phyloP scores from a whole-genome alignment of 73 alveolate genomes.

The Tetrahymena elliotti region DNA sequence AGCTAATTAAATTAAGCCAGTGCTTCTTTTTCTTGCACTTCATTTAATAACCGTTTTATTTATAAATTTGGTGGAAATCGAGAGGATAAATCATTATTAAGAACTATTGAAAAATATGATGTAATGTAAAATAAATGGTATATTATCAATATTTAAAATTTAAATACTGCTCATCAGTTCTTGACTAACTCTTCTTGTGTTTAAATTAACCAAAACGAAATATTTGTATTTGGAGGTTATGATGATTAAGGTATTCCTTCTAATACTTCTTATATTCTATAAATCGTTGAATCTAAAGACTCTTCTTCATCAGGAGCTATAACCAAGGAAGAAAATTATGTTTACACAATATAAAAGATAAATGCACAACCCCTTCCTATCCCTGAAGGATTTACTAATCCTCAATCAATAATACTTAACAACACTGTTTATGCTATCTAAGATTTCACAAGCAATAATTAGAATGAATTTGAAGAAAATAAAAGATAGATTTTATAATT shows the following conservation, averaged over 20 bases:
- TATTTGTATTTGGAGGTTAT: constrained; percentile 41
- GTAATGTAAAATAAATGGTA: constrained; percentile 14
- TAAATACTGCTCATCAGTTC: background rate
- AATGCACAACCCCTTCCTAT: constrained; percentile 1
- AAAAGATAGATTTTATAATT: constrained; percentile 13
- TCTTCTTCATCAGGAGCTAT: background rate
- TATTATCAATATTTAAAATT: background rate
- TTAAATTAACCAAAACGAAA: constrained; percentile 10
- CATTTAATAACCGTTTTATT: constrained; percentile 31
- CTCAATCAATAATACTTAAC: background rate
- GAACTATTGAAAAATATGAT: constrained; percentile 23
- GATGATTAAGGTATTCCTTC: constrained; percentile 3
- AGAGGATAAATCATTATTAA: background rate
- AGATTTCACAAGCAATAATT: background rate
- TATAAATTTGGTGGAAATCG: constrained; percentile 37
- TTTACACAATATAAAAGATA: background rate
- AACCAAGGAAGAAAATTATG: background rate
- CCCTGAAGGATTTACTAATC: constrained; percentile 37
- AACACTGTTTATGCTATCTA: constrained; percentile 6
- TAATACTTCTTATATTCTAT: background rate
- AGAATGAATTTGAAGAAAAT: constrained; percentile 7
- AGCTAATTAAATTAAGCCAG: background rate
- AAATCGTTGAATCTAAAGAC: background rate
- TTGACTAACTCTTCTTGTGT: constrained; percentile 5
- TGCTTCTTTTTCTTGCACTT: constrained; percentile 9